phyloP scores from a whole-genome alignment of 2,329 filamentous ascomycete species.

The Aaosphaeria arxii region DNA sequence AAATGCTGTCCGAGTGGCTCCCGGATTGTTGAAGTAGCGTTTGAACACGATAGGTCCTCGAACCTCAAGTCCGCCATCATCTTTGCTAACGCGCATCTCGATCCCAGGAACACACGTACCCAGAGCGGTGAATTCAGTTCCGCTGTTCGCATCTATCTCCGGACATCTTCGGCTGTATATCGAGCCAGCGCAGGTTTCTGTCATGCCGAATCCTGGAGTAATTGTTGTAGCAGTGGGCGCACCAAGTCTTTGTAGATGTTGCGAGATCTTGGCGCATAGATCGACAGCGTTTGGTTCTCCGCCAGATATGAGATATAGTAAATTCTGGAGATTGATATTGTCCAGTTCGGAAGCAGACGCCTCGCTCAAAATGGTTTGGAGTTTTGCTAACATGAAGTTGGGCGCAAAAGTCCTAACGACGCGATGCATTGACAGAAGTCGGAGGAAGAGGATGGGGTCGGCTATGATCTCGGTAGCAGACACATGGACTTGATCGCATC shows the following conservation, averaged over 20 bases:
- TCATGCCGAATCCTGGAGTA: constrained; percentile 49
- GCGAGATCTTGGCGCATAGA: constrained; percentile 27
- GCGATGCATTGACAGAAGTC: constrained; percentile 40
- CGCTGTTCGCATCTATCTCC: constrained; percentile 31
- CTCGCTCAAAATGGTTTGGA: constrained; percentile 2
- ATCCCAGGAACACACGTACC: constrained; percentile 40
- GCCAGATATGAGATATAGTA: constrained; percentile 40
- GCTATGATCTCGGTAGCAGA: constrained; percentile 40
- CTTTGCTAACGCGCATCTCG: constrained; percentile 36
- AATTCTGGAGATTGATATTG: constrained; percentile 23
- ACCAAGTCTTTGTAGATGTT: constrained; percentile 29
- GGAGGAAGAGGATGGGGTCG: constrained; percentile 40
- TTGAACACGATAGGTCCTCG: constrained; percentile 39
- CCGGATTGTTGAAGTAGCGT: constrained; percentile 30
- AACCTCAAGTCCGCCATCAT: constrained; percentile 21
- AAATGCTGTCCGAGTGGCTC: constrained; percentile 18
- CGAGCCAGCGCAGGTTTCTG: constrained; percentile 52
- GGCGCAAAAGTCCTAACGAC: constrained; percentile 47
- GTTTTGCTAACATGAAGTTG: constrained; percentile 39
- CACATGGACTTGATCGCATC: constrained; percentile 48
- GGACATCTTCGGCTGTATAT: constrained; percentile 47
- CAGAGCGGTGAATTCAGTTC: constrained; percentile 34
- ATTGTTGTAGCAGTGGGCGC: constrained; percentile 33
- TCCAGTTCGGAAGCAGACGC: not conserved
- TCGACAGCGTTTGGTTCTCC: constrained; percentile 46